Conservation (phyloP, 148 eudicot genomes). For the Vaccinium darrowii region DNA sequence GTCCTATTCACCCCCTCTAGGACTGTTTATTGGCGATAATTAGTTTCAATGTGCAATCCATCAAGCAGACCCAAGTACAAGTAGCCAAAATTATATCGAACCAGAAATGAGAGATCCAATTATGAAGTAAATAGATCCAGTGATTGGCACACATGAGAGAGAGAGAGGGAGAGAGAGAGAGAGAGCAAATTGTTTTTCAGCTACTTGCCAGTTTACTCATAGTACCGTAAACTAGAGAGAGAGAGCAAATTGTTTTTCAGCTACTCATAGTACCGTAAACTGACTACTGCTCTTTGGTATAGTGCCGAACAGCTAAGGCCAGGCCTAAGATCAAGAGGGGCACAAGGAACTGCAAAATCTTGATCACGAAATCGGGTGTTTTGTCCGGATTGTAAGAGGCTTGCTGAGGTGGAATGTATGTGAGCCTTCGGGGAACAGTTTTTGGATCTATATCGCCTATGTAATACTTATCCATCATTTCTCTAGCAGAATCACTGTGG, state of each 20-base stretch:
- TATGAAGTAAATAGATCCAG: background rate
- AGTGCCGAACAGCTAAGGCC: conserved; percentile 61
- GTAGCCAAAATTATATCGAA: background rate
- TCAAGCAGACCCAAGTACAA: background rate
- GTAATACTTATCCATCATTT: conserved; percentile 59
- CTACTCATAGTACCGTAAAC: background rate
- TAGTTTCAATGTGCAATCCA: background rate
- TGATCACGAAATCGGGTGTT: conserved; percentile 57
- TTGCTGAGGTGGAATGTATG: conserved; percentile 45
- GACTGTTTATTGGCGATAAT: too few species aligned
- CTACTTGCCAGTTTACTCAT: background rate
- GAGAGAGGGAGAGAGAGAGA: background rate
- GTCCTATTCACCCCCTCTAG: too few species aligned
- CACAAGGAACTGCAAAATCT: conserved; percentile 71
- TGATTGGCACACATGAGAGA: background rate
- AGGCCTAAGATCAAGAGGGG: conserved; percentile 73
- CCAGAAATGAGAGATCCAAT: background rate
- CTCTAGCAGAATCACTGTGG: conserved; percentile 76
- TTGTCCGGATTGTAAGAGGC: conserved; percentile 55
- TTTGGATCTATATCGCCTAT: conserved; percentile 59
- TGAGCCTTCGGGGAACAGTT: conserved; percentile 49
- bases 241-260: background rate
- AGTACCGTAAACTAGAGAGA: background rate
- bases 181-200: background rate
- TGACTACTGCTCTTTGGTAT: conserved; percentile 56